Evolutionary conservation across 164 flowering plant species (phyloP), one percentile per base, ranked within the genome.

Genomic region (Tetrastigma voinierianum): DNA sequence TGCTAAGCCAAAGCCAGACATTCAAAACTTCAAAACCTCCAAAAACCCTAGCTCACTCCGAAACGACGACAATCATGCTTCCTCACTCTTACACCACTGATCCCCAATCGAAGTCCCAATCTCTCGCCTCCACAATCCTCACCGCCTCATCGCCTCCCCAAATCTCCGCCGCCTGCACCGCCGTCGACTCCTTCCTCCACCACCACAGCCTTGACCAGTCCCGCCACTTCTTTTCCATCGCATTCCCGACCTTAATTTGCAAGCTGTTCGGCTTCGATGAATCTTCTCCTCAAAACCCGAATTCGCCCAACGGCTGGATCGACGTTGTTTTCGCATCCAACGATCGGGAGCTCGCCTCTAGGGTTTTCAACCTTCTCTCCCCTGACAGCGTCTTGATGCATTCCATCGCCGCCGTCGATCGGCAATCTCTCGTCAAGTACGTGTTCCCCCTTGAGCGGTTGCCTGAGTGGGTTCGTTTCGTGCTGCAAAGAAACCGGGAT

Each of bases 381-480:
- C 96, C 98, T 0, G 61, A 67, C 61, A 88, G 98, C 9, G 59
- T 70, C 23, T 64, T 93, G 53, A 56, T 90, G 48, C 60, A 77
- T n/a, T 78, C 89, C 2, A 81, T 93, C 51, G 71, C 72, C 21
- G 72, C 86, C 46, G 86, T 86, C 18, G 98, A 93, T 77, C 76
- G 87, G 5, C 79, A 74, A 0, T 72, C 78, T 0, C 86, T 90
- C 3, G 92, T 93, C 13, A 88, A 86, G 19, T 93, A 81, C 66
- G 84, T 90, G 23, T 93, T 93, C 70, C 98, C 96, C 1, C 32
- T 53, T 7, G 98, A 93, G 62, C 71, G 98, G 48, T 71, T 93
- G 67, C 98, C 98, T 2, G 87, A 86, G 62, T 93, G 96, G 96
- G 78, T 74, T 43, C 73, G 87, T 46, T 74, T 82, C 57, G 58